Conservation (phyloP, 2,329 filamentous ascomycete species). For the Parascedosporium putredinis region DNA sequence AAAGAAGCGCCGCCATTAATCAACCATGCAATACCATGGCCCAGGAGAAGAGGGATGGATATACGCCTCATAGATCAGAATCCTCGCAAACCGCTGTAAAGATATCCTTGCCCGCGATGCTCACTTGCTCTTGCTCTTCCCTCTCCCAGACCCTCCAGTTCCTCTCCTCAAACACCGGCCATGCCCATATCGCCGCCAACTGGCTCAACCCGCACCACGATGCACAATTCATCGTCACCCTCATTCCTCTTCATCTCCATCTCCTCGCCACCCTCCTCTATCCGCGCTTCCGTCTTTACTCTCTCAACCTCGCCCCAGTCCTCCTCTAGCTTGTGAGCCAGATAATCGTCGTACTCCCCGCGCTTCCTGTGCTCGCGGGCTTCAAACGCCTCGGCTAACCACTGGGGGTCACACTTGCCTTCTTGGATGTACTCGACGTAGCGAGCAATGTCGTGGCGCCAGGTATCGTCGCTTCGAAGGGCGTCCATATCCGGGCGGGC, state of each 20-base stretch:
- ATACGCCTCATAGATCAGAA: too few relatives aligned
- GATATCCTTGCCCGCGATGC: too few relatives aligned
- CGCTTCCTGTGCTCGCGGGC: constrained; percentile 37
- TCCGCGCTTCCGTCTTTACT: not conserved
- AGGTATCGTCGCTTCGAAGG: constrained; percentile 35
- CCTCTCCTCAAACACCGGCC: too few relatives aligned
- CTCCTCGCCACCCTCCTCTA: not conserved
- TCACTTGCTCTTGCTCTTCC: too few relatives aligned
- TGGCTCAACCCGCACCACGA: too few relatives aligned
- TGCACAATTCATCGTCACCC: not conserved
- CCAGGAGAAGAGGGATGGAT: too few relatives aligned
- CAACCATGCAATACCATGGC: too few relatives aligned
- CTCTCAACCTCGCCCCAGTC: constrained; percentile 29
- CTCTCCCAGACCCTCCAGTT: too few relatives aligned
- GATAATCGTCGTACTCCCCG: constrained; percentile 39
- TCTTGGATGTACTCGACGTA: constrained; percentile 34
- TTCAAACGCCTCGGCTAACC: constrained; percentile 40
- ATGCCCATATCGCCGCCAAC: too few relatives aligned
- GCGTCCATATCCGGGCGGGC: constrained; percentile 30
- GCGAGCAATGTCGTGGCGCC: constrained; percentile 34
- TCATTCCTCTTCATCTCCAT: not conserved
- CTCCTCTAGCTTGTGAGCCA: constrained; percentile 32
- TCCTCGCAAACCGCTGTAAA: too few relatives aligned
- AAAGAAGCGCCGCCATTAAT: not conserved
- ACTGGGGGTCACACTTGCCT: constrained; percentile 41